phyloP scores from a whole-genome alignment of 1,139 yeast species.

The Ogataea hybrid region DNA sequence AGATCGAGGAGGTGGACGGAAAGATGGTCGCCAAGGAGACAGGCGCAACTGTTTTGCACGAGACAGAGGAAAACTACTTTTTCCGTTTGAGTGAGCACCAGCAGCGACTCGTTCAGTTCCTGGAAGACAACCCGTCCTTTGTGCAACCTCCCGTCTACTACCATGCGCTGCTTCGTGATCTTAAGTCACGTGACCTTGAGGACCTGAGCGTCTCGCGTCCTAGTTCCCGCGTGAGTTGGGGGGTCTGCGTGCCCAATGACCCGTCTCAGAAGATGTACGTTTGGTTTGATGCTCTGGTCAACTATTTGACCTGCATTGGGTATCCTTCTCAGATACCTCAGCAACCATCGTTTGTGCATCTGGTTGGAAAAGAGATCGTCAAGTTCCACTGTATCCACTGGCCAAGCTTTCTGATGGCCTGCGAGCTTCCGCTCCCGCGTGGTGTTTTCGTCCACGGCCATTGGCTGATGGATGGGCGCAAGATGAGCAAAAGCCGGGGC shows the following conservation, averaged over 20 bases:
- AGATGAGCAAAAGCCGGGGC: constrained; percentile 92
- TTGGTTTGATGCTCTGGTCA: constrained; percentile 94
- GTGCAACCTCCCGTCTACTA: constrained; percentile 64
- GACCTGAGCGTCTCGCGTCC: constrained; percentile 91
- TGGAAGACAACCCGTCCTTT: constrained; percentile 52
- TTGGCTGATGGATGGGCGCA: constrained; percentile 86
- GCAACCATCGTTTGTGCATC: constrained; percentile 53
- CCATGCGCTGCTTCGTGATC: constrained; percentile 55
- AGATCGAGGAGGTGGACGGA: constrained; percentile 49
- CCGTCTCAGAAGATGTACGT: constrained; percentile 80
- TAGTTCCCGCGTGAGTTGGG: constrained; percentile 76
- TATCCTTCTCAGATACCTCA: constrained; percentile 47
- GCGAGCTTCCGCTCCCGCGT: constrained; percentile 64
- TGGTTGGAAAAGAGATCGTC: constrained; percentile 88
- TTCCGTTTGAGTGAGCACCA: constrained; percentile 68
- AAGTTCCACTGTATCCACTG: constrained; percentile 90
- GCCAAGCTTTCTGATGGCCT: constrained; percentile 92
- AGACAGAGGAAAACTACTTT: constrained; percentile 83
- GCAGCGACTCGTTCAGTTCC: constrained; percentile 46
- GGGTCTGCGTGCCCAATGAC: constrained; percentile 85
- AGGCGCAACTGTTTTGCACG: constrained; percentile 69
- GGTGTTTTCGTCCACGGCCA: constrained; percentile 89
- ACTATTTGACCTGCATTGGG: constrained; percentile 76
- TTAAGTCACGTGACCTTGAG: constrained; percentile 43
- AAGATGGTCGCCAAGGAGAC: constrained; percentile 65